A percentile compares a stretch with the other conserved stretches of the same genome.
Evolutionary conservation across 192 early-diverging fungal species (phyloP).

Genomic region (Coemansia sp.): DNA sequence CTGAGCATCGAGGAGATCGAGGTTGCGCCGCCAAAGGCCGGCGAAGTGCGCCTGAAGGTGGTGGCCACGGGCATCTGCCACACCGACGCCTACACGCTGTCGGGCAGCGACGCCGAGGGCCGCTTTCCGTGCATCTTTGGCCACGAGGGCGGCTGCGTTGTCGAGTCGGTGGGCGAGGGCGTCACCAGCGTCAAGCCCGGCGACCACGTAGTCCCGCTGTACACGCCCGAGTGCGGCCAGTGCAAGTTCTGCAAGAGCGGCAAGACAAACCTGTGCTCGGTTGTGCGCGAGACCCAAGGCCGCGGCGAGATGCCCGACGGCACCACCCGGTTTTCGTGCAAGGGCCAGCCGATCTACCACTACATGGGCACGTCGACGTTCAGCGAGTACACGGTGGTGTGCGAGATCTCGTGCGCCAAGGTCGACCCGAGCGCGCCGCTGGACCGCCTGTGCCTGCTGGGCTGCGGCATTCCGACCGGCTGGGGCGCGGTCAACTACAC

Average conservation of each 20-base stretch:
- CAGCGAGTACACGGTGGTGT: conserved; percentile 89
- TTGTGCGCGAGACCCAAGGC: conserved; percentile 88
- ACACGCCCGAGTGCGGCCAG: conserved; percentile 80
- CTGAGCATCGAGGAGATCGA: conserved; percentile 91
- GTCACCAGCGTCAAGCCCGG: conserved; percentile 86
- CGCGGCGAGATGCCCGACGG: conserved; percentile 93
- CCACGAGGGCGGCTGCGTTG: conserved; percentile 92
- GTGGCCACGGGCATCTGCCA: conserved; percentile 90
- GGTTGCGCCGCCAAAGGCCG: conserved; percentile 88
- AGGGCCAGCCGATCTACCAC: conserved; percentile 83
- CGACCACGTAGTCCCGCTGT: conserved; percentile 97
- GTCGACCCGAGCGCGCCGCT: conserved; percentile 72
- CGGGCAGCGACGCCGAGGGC: conserved; percentile 80
- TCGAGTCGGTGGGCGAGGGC: conserved; percentile 93
- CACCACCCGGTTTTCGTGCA: conserved; percentile 87
- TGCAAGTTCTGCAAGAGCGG: conserved; percentile 98
- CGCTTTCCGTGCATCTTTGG: conserved; percentile 91
- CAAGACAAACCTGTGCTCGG: conserved; percentile 95
- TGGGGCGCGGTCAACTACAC: conserved; percentile 94
- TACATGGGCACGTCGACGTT: conserved; percentile 98
- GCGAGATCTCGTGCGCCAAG: conserved; percentile 90
- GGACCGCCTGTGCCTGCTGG: conserved; percentile 86
- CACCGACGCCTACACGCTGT: conserved; percentile 94
- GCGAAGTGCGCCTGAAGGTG: conserved; percentile 93
- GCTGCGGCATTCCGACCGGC: conserved; percentile 95